Evolutionary conservation across 768 basidiomycete species (phyloP).

Genomic region (Mycena indigotica): DNA sequence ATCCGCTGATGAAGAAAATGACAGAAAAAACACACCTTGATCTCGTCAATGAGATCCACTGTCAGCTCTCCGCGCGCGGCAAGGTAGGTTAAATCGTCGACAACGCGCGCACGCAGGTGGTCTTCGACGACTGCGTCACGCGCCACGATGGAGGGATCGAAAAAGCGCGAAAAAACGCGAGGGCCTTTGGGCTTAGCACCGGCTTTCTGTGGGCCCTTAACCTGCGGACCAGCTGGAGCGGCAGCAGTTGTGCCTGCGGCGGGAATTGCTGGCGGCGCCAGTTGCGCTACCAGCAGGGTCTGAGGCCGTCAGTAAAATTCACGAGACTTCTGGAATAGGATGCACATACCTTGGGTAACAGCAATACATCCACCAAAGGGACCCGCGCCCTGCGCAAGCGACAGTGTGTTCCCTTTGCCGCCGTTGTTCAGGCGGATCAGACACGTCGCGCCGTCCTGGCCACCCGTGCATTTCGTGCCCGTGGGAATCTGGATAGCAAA

Average conservation of each 20-base stretch:
- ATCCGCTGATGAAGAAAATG: neutral
- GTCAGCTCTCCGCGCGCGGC: constrained; percentile 24
- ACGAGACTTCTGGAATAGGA: neutral
- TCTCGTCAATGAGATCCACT: constrained; percentile 26
- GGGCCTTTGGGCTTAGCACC: constrained; percentile 4
- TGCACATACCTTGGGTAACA: constrained; percentile 12
- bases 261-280: neutral
- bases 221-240: neutral
- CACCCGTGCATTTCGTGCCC: constrained; percentile 39
- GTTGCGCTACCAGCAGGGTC: no score
- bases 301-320: neutral
- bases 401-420: constrained; percentile 20
- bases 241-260: constrained; percentile 6
- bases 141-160: constrained; percentile 17
- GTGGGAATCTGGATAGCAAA: constrained; percentile 34
- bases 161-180: constrained; percentile 14
- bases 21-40: constrained; percentile 12
- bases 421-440: constrained; percentile 38
- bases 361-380: constrained; percentile 36
- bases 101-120: constrained; percentile 9
- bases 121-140: constrained; percentile 17
- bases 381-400: constrained; percentile 31
- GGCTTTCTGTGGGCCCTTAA: neutral
- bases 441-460: constrained; percentile 32
- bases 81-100: constrained; percentile 15